Evolutionary conservation across 2,329 filamentous ascomycete genomes (phyloP), one percentile per base, ranked within the genome.

Genomic region (Pseudocercospora musae): DNA sequence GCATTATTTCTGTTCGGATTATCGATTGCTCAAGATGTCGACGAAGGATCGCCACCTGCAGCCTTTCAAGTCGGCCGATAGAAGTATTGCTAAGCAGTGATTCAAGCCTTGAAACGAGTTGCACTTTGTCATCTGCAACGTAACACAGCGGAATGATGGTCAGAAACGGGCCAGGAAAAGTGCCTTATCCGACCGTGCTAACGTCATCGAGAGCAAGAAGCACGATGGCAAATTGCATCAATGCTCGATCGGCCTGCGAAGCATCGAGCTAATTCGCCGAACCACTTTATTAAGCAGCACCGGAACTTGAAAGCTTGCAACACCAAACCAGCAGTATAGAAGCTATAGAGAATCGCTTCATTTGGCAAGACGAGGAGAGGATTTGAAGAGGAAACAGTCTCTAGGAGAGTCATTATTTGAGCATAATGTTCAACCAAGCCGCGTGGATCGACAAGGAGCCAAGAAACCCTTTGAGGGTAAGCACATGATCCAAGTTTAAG

Each of bases 361-460:
- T 13, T 13, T 13, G 29, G 10, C 29, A 31, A 31, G 10, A 13
- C 1, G 10, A 31, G 29, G 10, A 31, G 9, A 46, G 1, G 23
- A 46, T 3, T 10, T 10, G 21, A 4, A 23, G 13, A 46, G 8
- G 10, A 23, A 10, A 23, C 3, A 46, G 18, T 10, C 15, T 13
- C 8, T 25, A 15, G 25, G 7, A 31, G 18, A 29, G n/a, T 40
- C 37, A 40, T n/a, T 18, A 40, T n/a, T n/a, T 8, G 37, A 52
- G 6, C 20, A 31, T 20, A 7, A 52, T 52, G 48, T 52, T 25
- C 25, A 73, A 74, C 62, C 68, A 72, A 68, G 72, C 70, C 49
- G 71, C 72, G 20, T 74, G 67, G 64, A 66, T 73, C 60, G 71
- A 73, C 55, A 63, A 66, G 48, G 66, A 37, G 31, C 29, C 57